Percentiles rank a stretch among this genome's conserved stretches.
These are phyloP conservation scores for Pelargonium nanum DNA, from an alignment of 345 rosid species.

Conservation along the genomic window DNA sequence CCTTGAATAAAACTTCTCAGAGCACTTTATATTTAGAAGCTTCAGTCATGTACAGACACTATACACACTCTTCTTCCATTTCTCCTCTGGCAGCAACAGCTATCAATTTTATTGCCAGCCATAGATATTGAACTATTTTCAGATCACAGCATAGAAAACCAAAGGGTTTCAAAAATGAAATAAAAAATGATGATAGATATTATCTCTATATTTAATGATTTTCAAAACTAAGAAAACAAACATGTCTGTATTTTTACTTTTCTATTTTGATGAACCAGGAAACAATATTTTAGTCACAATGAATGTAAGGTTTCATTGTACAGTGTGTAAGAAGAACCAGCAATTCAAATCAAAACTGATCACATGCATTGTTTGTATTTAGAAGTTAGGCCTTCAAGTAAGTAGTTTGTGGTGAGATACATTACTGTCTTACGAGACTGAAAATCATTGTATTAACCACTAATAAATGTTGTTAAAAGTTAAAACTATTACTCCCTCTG, in stretches of 20 bases:
- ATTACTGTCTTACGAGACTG: too few relatives aligned
- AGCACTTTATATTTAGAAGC: slow-evolving; percentile 64
- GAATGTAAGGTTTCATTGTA: too few relatives aligned
- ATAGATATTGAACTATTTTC: not conserved
- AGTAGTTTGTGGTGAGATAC: too few relatives aligned
- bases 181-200: not conserved
- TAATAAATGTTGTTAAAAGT: too few relatives aligned
- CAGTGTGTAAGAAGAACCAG: too few relatives aligned
- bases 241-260: not conserved
- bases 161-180: not conserved
- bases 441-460: too few relatives aligned
- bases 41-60: slow-evolving; percentile 53
- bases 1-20: slow-evolving; percentile 35
- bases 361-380: too few relatives aligned
- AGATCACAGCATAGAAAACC: not conserved
- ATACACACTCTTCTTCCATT: slow-evolving; percentile 60
- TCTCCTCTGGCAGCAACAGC: slow-evolving; percentile 82
- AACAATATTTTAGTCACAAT: not conserved
- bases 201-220: not conserved
- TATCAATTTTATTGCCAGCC: slow-evolving; percentile 14
- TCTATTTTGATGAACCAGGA: not conserved
- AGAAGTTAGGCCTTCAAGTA: too few relatives aligned
- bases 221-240: not conserved
- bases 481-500: too few relatives aligned
- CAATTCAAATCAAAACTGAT: too few relatives aligned